Evolutionary conservation across 305 asterid genomes (phyloP).

Genomic region (Fraxinus floribunda): DNA sequence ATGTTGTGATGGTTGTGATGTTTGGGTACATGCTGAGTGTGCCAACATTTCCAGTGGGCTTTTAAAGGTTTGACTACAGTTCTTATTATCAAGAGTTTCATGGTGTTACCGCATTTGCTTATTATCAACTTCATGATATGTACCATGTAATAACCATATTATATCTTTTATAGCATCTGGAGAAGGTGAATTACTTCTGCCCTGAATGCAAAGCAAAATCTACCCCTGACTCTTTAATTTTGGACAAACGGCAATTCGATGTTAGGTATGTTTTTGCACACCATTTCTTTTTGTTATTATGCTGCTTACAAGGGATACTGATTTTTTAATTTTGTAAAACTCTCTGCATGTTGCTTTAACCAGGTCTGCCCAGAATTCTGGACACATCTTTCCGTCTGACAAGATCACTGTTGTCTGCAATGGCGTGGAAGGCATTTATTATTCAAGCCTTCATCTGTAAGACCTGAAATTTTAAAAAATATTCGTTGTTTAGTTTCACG

Average conservation of each 20-base stretch:
- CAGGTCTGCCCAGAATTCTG: constrained; percentile 52
- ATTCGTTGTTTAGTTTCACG: not conserved
- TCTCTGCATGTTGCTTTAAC: not conserved
- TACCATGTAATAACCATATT: constrained; percentile 26
- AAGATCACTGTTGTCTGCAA: constrained; percentile 70
- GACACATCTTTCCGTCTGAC: constrained; percentile 47
- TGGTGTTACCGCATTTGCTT: constrained; percentile 17
- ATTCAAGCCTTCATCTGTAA: constrained; percentile 78
- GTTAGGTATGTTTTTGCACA: constrained; percentile 43
- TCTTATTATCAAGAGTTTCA: constrained; percentile 24
- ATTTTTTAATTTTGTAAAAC: not conserved
- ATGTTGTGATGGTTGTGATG: constrained; percentile 87
- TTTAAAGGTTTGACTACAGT: constrained; percentile 58
- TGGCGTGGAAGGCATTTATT: constrained; percentile 72
- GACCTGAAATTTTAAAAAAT: constrained; percentile 23
- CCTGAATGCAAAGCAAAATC: constrained; percentile 73
- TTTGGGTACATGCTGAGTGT: constrained; percentile 96
- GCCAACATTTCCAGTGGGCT: constrained; percentile 52
- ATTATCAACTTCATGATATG: constrained; percentile 23
- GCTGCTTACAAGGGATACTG: constrained; percentile 7
- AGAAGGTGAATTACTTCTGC: constrained; percentile 62
- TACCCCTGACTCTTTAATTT: constrained; percentile 31
- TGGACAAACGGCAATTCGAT: constrained; percentile 34
- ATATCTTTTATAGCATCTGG: constrained; percentile 52
- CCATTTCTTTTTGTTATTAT: constrained; percentile 17